Percentiles rank a stretch among this genome's conserved stretches.
These are phyloP conservation scores for Penicillium odoratum DNA, from an alignment of 495 filamentous ascomycete species.

Conservation along the genomic window DNA sequence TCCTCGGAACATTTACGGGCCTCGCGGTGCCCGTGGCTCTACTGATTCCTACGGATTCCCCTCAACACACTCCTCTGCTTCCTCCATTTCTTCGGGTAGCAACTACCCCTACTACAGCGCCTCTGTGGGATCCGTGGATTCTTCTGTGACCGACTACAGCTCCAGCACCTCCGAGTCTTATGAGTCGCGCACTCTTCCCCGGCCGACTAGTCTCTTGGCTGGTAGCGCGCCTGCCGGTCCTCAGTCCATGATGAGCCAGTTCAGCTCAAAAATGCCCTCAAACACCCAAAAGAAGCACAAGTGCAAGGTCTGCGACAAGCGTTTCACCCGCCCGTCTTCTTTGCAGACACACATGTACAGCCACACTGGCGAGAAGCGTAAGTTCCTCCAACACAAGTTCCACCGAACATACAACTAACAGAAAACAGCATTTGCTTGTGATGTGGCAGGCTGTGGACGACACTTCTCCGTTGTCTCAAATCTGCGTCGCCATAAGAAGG, in stretches of 20 bases:
- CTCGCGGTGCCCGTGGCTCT: slow-evolving; percentile 65
- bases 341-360: slow-evolving; percentile 99
- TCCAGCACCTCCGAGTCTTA: slow-evolving; percentile 85
- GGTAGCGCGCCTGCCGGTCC: slow-evolving; percentile 74
- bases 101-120: slow-evolving; percentile 76
- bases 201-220: slow-evolving; percentile 69
- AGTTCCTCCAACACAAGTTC: slow-evolving; percentile 40
- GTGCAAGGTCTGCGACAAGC: slow-evolving; percentile 99
- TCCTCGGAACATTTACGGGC: slow-evolving; percentile 83
- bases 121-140: slow-evolving; percentile 75
- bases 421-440: slow-evolving; percentile 79
- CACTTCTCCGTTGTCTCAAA: slow-evolving; percentile 99
- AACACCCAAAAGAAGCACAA: slow-evolving; percentile 99
- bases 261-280: slow-evolving; percentile 94
- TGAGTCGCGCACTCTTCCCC: slow-evolving; percentile 82
- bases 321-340: slow-evolving; percentile 94
- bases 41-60: slow-evolving; percentile 95
- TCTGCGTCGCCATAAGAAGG: slow-evolving; percentile 90
- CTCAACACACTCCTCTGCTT: slow-evolving; percentile 84
- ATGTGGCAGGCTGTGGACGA: slow-evolving; percentile 92
- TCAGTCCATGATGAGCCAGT: slow-evolving; percentile 97
- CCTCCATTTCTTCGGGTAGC: slow-evolving; percentile 85
- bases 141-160: slow-evolving; percentile 91
- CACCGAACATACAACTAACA: slow-evolving; percentile 34
- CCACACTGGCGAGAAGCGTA: slow-evolving; percentile 98